phyloP scores from a whole-genome alignment of 257 asterid species.

The Solanum pinnatisectum region DNA sequence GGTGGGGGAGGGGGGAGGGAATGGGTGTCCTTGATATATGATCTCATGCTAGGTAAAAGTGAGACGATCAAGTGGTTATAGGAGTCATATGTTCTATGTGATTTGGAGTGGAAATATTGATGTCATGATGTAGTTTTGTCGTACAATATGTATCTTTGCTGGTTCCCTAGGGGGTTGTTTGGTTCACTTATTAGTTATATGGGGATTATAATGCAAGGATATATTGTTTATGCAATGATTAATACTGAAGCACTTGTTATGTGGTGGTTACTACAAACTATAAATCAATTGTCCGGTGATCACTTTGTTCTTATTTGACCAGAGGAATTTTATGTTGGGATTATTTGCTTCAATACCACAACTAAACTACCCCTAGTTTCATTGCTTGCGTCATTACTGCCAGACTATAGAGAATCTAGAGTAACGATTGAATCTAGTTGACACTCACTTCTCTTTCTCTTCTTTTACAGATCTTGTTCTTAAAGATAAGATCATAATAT shows the following conservation, averaged over 20 bases:
- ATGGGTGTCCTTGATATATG: too few species aligned
- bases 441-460: not conserved
- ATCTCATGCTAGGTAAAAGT: not conserved
- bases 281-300: not conserved
- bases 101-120: not conserved
- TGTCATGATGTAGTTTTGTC: not conserved
- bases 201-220: not conserved
- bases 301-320: not conserved
- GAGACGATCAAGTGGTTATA: not conserved
- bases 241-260: not conserved
- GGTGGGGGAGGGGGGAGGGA: too few species aligned
- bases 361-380: not conserved
- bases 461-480: constrained; percentile 58
- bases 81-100: not conserved
- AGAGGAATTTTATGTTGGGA: not conserved
- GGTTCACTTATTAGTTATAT: not conserved
- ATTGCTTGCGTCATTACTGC: not conserved
- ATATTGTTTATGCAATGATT: not conserved
- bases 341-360: not conserved
- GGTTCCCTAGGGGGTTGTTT: not conserved
- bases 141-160: not conserved
- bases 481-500: constrained; percentile 75
- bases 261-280: not conserved
- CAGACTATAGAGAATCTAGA: not conserved
- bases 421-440: not conserved